Base-by-base conservation (phyloP, 1,139 yeast species). In the Pichia sp. region DNA sequence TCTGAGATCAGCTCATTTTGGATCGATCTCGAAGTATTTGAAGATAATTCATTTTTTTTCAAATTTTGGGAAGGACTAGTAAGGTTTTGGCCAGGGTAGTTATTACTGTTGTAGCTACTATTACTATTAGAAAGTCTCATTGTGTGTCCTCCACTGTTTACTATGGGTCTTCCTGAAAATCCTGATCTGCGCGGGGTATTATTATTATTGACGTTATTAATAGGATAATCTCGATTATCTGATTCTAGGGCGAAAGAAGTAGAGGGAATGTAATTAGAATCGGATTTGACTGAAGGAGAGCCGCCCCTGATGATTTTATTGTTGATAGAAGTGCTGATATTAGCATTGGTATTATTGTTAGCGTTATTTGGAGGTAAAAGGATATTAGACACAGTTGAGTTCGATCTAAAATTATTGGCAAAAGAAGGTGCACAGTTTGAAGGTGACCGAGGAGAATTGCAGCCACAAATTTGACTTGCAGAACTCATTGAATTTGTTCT, bases 401-500 rank as follows among this genome's bases (percentile, higher is more conserved):
- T 44, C 6, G 55, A 46, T 53, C 59, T 50, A 45, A 51, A 31
- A 24, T 48, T 48, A 29, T 42, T 45, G 42, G 46, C 36, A 29
- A 45, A 49, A 4, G 53, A 16, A 6, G 53, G 5, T 6, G 40
- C 17, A 27, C 24, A 51, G 24, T 41, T 45, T 30, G 51, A 40
- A 17, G 59, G 58, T 8, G 61, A 58, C 20, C 59, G 48, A 40
- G 55, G 58, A 16, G 54, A 50, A 27, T 49, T 47, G 43, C 40
- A n/a, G 38, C 8, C 12, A 36, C 33, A 45, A 33, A 16, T 40
- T 6, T 47, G 16, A 17, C 36, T 31, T 16, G 31, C 33, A 36
- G 49, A 50, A 20, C 55, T 52, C 7, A 54, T 48, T 6, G 71
- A 68, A 53, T 62, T 64, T 20, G 68, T 61, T 54, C 71, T 61